Percentiles rank a stretch among this genome's conserved stretches.
phyloP scores from a whole-genome alignment of 2,329 filamentous ascomycete species.

The Didymella sp. region DNA sequence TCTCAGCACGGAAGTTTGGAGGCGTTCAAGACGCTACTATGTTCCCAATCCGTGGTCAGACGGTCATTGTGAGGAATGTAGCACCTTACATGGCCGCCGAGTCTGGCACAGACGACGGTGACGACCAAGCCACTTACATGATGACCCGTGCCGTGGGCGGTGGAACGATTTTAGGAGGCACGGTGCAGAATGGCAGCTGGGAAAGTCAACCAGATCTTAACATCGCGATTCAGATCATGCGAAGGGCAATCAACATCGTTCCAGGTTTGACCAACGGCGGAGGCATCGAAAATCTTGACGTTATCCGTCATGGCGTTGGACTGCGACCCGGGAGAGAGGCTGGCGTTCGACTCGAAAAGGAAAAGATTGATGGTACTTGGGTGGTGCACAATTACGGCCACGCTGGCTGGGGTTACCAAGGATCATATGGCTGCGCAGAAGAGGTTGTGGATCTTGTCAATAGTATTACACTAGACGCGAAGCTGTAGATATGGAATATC shows the following conservation, averaged over 20 bases:
- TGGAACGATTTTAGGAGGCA: conserved; percentile 83
- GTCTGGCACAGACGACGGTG: conserved; percentile 75
- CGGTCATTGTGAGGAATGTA: conserved; percentile 81
- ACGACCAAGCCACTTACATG: conserved; percentile 75
- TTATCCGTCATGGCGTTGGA: conserved; percentile 84
- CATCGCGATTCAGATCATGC: conserved; percentile 82
- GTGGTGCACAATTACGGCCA: conserved; percentile 83
- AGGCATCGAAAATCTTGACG: conserved; percentile 58
- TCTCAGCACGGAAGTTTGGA: conserved; percentile 60
- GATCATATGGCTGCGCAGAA: conserved; percentile 50
- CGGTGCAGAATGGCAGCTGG: conserved; percentile 79
- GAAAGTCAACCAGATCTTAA: conserved; percentile 77
- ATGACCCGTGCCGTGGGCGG: conserved; percentile 80
- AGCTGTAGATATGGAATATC: background rate
- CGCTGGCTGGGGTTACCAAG: conserved; percentile 74
- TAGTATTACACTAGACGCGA: background rate
- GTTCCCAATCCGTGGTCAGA: conserved; percentile 79
- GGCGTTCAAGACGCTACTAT: conserved; percentile 79
- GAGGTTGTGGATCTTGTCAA: background rate
- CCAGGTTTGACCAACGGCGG: conserved; percentile 60
- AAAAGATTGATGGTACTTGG: conserved; percentile 65
- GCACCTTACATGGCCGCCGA: conserved; percentile 70
- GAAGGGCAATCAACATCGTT: conserved; percentile 68
- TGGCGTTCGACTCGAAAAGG: conserved; percentile 77
- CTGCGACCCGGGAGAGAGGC: conserved; percentile 74